Evolutionary conservation across 305 asterid species (phyloP).

Genomic region (Euphrasia arctica): DNA sequence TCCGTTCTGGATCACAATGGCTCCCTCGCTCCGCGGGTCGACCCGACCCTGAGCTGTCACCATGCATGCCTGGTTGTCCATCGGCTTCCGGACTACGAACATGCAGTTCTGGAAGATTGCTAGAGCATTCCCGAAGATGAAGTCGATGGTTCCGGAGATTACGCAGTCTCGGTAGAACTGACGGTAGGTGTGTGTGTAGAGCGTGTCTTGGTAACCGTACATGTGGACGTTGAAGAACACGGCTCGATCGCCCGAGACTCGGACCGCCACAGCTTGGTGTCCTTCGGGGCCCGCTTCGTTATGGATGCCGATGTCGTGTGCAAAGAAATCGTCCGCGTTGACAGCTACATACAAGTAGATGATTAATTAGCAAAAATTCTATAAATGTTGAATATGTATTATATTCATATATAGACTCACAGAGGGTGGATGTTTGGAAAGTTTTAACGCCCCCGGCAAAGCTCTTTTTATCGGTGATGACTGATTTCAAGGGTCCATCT

Average conservation of each 20-base stretch:
- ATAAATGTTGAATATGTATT: too few species aligned
- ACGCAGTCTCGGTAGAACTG: not conserved
- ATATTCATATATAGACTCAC: conserved; percentile 14
- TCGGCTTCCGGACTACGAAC: conserved; percentile 31
- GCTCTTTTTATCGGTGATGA: conserved; percentile 39
- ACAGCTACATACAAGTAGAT: conserved; percentile 28
- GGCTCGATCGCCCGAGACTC: conserved; percentile 22
- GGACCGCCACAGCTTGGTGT: conserved; percentile 68
- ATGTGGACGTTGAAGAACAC: conserved; percentile 38
- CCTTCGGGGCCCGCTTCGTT: conserved; percentile 59
- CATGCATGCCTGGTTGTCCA: conserved; percentile 24
- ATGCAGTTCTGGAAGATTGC: conserved; percentile 37
- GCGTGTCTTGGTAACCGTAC: conserved; percentile 34
- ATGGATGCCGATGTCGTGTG: conserved; percentile 53
- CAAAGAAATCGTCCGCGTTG: conserved; percentile 39
- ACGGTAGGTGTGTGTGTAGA: conserved; percentile 13
- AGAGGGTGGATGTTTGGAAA: conserved; percentile 45
- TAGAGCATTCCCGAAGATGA: not conserved
- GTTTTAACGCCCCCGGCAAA: conserved; percentile 38
- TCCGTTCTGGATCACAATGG: not conserved
- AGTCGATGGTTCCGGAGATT: not conserved
- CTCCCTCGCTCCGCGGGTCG: not conserved
- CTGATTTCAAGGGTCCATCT: conserved; percentile 53
- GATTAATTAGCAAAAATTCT: not conserved
- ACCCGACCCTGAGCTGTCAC: not conserved